phyloP scores from a whole-genome alignment of 345 rosid genomes.

The Melaleuca quinquenervia region DNA sequence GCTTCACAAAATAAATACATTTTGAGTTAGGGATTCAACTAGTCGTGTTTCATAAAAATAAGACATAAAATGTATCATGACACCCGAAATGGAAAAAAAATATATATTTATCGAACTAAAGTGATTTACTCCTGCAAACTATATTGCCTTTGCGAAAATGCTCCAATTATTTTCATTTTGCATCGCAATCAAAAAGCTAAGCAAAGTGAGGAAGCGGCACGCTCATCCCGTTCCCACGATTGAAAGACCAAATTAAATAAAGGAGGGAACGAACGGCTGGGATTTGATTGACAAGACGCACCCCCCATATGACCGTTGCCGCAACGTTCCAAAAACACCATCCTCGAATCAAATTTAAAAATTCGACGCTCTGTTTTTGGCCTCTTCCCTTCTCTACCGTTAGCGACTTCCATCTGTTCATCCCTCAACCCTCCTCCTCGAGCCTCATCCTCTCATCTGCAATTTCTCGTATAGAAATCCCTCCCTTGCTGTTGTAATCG shows the following conservation, averaged over 20 bases:
- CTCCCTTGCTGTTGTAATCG: background rate
- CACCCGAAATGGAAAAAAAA: background rate
- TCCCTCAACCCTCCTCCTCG: background rate
- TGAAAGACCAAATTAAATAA: background rate
- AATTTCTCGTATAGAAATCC: background rate
- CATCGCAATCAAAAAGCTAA: background rate
- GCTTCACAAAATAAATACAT: fast-evolving
- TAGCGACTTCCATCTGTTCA: conserved; percentile 14
- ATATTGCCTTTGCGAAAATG: background rate
- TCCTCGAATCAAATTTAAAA: conserved; percentile 2
- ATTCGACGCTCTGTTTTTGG: background rate
- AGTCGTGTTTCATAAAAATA: background rate
- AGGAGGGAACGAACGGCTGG: background rate
- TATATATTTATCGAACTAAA: background rate
- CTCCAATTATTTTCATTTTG: background rate
- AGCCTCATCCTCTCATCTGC: background rate
- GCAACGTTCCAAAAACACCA: conserved; percentile 31
- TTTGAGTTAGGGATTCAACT: background rate
- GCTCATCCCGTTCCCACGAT: background rate
- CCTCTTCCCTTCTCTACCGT: conserved; percentile 22
- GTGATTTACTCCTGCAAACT: background rate
- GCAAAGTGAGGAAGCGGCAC: background rate
- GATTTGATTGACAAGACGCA: background rate
- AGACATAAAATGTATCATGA: background rate
- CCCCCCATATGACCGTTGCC: conserved; percentile 31